phyloP scores from a whole-genome alignment of 169 alveolate genomes.

The Plasmodium reichenowi region DNA sequence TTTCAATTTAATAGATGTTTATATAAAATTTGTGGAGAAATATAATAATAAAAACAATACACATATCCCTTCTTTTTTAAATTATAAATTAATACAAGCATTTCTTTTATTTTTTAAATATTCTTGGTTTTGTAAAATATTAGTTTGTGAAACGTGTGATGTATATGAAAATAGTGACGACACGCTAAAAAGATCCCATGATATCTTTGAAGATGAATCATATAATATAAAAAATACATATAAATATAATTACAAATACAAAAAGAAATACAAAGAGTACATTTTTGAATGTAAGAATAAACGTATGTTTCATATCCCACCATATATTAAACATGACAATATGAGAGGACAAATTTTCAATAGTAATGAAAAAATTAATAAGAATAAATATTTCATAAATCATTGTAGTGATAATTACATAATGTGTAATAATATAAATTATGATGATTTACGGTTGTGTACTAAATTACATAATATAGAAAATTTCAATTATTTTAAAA shows the following conservation, averaged over 20 bases:
- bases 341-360: not conserved
- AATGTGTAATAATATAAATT: not conserved
- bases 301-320: too few species aligned
- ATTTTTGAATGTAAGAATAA: too few species aligned
- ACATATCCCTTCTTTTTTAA: conserved; percentile 20
- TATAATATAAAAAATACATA: too few species aligned
- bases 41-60: conserved; percentile 55
- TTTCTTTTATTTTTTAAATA: conserved; percentile 57
- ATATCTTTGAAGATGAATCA: too few species aligned
- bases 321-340: not conserved
- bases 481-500: not conserved
- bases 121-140: not conserved
- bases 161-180: not conserved
- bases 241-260: not conserved
- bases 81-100: conserved; percentile 27
- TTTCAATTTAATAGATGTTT: conserved; percentile 50
- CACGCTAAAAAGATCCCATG: too few species aligned
- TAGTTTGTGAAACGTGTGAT: not conserved
- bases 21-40: conserved; percentile 41
- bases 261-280: too few species aligned
- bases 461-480: not conserved
- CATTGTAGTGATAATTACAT: not conserved
- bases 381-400: not conserved
- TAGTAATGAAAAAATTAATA: not conserved
- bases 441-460: not conserved